Evolutionary conservation across 2,329 filamentous ascomycete genomes (phyloP), one percentile per base, ranked within the genome.

Genomic region (Xylaria sp.): DNA sequence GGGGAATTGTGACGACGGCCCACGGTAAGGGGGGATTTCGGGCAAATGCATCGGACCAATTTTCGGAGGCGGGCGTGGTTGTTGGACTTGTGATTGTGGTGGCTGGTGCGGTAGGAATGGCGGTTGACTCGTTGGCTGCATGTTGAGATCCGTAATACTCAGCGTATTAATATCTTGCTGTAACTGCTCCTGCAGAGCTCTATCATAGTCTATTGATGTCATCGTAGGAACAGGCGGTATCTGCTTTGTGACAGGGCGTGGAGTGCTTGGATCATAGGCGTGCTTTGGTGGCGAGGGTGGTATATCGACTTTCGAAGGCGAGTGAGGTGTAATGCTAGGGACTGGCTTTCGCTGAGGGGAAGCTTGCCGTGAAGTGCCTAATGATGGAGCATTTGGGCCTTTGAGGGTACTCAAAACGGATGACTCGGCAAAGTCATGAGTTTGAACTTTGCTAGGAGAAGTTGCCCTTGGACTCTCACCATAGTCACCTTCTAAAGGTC

Each of bases 261-360:
- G 86, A 9, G 86, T 87, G 66, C 86, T 82, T 9, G 75, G 72
- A 34, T 83, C 79, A 59, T 79, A 76, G 34, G 75, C 63, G 69
- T 78, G 76, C 76, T 89, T 89, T 41, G 84, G 81, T 3, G 89
- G 88, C 1, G 89, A 90, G 18, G 84, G 81, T 23, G 90, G 89
- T 32, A 91, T 82, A 18, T 90, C 85, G 12, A 89, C 83, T 74
- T 88, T 91, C 2, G 86, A 81, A 8, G 90, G 89, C 3, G 90
- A 89, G 18, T 80, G 75, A 12, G 81, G 78, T 57, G 76, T 67
- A 65, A 70, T 73, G 12, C 72, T 73, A 39, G 82, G 80, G 55
- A 87, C 83, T 44, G 85, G 87, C 79, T 86, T 89, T 75, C 85
- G 83, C 78, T 88, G 90, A 2, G 90, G 89, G 44, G 89, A 90